Evolutionary conservation across 306 rosid species (phyloP).

Genomic region (Ormosia emarginata): DNA sequence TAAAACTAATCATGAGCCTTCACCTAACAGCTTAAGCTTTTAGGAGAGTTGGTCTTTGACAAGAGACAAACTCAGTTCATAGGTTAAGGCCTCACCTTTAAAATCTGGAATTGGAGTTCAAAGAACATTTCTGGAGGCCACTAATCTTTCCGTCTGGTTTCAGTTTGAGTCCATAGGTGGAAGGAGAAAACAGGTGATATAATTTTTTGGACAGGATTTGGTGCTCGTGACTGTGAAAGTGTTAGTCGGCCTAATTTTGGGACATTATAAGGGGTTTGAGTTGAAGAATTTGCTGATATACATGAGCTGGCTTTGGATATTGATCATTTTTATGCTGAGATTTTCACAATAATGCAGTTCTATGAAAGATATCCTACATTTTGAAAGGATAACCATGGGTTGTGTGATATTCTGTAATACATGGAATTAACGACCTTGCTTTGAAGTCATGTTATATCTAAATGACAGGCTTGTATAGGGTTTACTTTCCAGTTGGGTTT

Average conservation of each 20-base stretch:
- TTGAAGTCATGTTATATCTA: background rate
- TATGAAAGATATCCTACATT: background rate
- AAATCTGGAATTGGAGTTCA: background rate
- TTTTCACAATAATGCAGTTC: background rate
- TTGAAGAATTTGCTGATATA: background rate
- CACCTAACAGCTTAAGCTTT: background rate
- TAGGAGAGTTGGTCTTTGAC: background rate
- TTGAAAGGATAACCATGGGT: background rate
- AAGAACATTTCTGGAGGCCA: background rate
- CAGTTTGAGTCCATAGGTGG: background rate
- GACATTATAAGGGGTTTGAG: background rate
- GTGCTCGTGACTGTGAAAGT: background rate
- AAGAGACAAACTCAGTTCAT: background rate
- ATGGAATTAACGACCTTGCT: background rate
- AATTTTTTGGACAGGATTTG: background rate
- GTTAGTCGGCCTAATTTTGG: background rate
- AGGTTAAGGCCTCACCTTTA: background rate
- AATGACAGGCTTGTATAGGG: slow-evolving; percentile 1
- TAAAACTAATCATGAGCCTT: background rate
- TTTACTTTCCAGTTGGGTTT: slow-evolving; percentile 13
- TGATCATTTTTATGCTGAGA: background rate
- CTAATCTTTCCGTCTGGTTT: background rate
- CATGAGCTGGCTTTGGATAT: background rate
- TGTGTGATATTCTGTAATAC: background rate
- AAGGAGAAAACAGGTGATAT: background rate